Base-by-base conservation (phyloP, 192 early-diverging fungal genomes). In the Coemansia sp. region DNA sequence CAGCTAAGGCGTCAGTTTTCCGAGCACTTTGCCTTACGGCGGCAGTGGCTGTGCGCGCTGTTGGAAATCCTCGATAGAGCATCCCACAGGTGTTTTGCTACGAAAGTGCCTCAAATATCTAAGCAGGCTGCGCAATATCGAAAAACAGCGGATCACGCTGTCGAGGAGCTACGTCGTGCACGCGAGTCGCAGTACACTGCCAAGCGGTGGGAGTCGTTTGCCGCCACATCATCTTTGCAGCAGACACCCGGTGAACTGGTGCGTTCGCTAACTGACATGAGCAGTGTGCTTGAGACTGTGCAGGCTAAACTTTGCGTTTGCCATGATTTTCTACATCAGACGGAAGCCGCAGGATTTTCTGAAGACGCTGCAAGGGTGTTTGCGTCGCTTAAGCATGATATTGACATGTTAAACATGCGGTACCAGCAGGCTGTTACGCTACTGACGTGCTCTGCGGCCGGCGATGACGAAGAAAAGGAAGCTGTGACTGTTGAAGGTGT, bases 351-450 rank as follows among this genome's bases (percentile, higher is more conserved):
- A 3, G 22, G 12, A 23, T 1, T 48, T 22, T 39, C 56, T 4
- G 64, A 76, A 11, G 48, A 66, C 6, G 46, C 59, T 3, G 73
- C 69, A 0, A 61, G 62, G 1, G 22, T 78, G 22, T 78, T 78
- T 59, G 53, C 75, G 0, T 78, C 75, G 19, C 55, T 78, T 41
- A 78, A 78, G 48, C 8, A 57, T 0, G 75, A 78, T 12, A 64
- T 78, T 10, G 75, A 78, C 18, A 39, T 51, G 21, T 53, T 78
- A 9, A 53, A 51, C 6, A 24, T 27, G 3, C 61, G 63, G 6
- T 78, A 78, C 42, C 75, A 78, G 39, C 54, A 53, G 2, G 50
- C 62, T 4, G 46, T 68, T 11, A 67, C 61, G 6, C 45, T 19
- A 4, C 62, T 78, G 27, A 33, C 52, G 6, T 52, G 41, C 27